Evolutionary conservation across 2,329 filamentous ascomycete genomes (phyloP).

Genomic region (Penicillium sp.): DNA sequence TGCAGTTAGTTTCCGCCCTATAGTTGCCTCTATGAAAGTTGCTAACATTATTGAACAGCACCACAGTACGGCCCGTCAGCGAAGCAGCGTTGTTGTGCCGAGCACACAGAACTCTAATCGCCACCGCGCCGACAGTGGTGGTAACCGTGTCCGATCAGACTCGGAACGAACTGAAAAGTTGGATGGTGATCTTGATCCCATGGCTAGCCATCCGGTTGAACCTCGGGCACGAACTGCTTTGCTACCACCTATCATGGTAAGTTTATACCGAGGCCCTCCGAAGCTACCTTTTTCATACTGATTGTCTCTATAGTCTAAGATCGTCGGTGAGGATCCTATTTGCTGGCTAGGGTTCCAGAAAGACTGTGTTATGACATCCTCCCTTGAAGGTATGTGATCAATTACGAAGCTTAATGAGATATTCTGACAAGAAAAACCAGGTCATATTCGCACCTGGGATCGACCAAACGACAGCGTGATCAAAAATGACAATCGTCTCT

Average conservation of each 20-base stretch:
- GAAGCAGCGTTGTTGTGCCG: conserved; percentile 39
- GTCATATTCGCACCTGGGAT: conserved; percentile 76
- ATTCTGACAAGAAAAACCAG: conserved; percentile 47
- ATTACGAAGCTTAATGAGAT: conserved; percentile 7
- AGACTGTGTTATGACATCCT: conserved; percentile 89
- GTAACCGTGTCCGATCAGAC: conserved; percentile 69
- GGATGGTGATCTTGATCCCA: conserved; percentile 57
- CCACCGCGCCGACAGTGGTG: conserved; percentile 65
- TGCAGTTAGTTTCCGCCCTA: conserved; percentile 61
- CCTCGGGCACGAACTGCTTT: conserved; percentile 82
- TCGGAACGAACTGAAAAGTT: conserved; percentile 63
- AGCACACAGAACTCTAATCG: conserved; percentile 51
- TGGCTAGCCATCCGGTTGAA: conserved; percentile 78
- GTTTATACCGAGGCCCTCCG: conserved; percentile 29
- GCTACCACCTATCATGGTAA: conserved; percentile 86
- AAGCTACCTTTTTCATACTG: conserved; percentile 8
- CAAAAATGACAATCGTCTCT: conserved; percentile 24
- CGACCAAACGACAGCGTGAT: conserved; percentile 58
- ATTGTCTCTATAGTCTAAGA: conserved; percentile 66
- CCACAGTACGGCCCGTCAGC: conserved; percentile 43
- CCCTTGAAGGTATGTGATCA: conserved; percentile 73
- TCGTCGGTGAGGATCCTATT: conserved; percentile 82
- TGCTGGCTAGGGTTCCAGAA: conserved; percentile 94
- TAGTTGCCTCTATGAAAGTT: conserved; percentile 5
- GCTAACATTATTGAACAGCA: conserved; percentile 28